A percentile compares a stretch with the other conserved stretches of the same genome.
phyloP scores from a whole-genome alignment of 2,329 filamentous ascomycete species.

The Penicillium sp. region DNA sequence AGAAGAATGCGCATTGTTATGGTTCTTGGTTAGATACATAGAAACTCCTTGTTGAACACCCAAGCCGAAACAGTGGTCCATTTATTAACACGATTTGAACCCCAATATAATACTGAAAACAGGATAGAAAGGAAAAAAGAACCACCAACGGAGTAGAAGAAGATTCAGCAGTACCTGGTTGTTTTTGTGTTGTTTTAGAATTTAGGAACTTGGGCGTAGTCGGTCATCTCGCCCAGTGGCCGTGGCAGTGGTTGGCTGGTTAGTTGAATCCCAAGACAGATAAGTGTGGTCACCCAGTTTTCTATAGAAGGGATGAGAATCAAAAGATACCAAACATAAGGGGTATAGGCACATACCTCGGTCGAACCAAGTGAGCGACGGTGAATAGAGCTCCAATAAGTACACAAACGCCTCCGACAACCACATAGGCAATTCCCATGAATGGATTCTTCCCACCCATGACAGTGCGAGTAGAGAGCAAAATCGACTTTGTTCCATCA shows the following conservation, averaged over 20 bases:
- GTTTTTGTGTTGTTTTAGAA: not conserved
- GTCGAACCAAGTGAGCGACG: constrained; percentile 84
- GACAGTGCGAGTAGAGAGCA: constrained; percentile 85
- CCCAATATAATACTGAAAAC: constrained; percentile 7
- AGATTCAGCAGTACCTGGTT: not conserved
- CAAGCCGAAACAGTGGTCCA: constrained; percentile 9
- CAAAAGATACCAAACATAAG: not conserved
- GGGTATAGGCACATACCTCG: constrained; percentile 61
- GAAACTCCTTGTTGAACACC: constrained; percentile 23
- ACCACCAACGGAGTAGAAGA: not conserved
- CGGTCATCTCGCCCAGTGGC: constrained; percentile 57
- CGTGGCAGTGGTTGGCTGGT: constrained; percentile 58
- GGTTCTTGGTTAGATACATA: constrained; percentile 21
- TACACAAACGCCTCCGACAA: constrained; percentile 90
- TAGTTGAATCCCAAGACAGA: constrained; percentile 82
- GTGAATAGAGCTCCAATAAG: constrained; percentile 86
- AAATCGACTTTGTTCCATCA: constrained; percentile 82
- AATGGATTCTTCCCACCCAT: constrained; percentile 96
- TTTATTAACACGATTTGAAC: constrained; percentile 19
- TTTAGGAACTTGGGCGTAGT: constrained; percentile 24
- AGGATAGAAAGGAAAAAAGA: constrained; percentile 5
- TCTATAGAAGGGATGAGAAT: constrained; percentile 47
- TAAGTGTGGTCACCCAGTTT: constrained; percentile 99
- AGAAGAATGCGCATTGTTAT: constrained; percentile 20
- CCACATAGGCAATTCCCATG: constrained; percentile 92